A percentile compares a stretch with the other conserved stretches of the same genome.
phyloP scores from a whole-genome alignment of 2,329 filamentous ascomycete species.

The Didymella keratinophila region DNA sequence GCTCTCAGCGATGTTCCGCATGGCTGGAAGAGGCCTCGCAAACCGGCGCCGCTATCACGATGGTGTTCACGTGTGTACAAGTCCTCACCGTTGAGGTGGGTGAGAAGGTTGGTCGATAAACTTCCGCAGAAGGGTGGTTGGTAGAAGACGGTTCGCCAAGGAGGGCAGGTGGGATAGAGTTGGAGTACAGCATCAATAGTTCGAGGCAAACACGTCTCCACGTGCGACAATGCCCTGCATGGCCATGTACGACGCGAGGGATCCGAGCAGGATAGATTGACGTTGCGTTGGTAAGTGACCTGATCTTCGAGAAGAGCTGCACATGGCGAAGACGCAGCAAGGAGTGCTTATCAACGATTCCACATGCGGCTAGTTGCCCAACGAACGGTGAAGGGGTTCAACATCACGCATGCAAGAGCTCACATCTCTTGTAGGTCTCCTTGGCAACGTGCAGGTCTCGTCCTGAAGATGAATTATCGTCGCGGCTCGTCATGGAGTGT shows the following conservation, averaged over 20 bases:
- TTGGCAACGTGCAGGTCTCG: background rate
- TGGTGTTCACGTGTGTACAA: slow-evolving; percentile 8
- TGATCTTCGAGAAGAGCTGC: slow-evolving; percentile 5
- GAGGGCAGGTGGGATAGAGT: slow-evolving; percentile 3
- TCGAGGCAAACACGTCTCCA: slow-evolving; percentile 6
- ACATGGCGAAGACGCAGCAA: background rate
- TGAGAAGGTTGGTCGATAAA: slow-evolving; percentile 3
- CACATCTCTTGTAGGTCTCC: background rate
- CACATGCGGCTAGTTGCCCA: slow-evolving; percentile 3
- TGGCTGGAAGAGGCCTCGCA: slow-evolving; percentile 1
- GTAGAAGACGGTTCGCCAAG: slow-evolving; percentile 9
- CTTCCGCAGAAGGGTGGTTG: slow-evolving; percentile 8
- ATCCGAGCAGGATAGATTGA: slow-evolving; percentile 3
- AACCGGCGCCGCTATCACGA: slow-evolving; percentile 1
- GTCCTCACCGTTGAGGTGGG: slow-evolving; percentile 4
- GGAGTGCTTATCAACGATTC: background rate
- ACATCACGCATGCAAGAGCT: background rate
- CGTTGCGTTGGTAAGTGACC: slow-evolving; percentile 5
- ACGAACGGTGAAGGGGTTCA: background rate
- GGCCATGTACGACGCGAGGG: slow-evolving; percentile 5
- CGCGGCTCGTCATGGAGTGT: background rate
- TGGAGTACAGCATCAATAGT: slow-evolving; percentile 18
- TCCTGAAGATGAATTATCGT: background rate
- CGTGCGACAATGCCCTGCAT: slow-evolving; percentile 12
- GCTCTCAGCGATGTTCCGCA: background rate